phyloP scores from a whole-genome alignment of 257 asterid genomes.

The Solanum sparsipilum region DNA sequence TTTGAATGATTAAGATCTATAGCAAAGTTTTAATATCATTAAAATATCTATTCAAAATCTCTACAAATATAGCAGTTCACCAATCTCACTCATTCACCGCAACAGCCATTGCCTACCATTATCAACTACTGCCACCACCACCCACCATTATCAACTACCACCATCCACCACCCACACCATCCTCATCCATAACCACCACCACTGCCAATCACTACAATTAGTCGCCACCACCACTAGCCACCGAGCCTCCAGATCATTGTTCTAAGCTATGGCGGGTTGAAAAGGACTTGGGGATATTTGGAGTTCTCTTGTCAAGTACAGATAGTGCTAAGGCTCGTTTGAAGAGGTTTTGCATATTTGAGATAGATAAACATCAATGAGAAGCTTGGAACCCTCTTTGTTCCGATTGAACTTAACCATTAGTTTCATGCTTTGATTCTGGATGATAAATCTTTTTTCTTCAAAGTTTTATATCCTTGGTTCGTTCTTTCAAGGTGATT shows the following conservation, averaged over 20 bases:
- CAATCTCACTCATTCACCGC: neutral
- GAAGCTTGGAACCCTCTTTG: neutral
- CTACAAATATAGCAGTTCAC: neutral
- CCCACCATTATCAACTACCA: neutral
- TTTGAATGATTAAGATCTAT: neutral
- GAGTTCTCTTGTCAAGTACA: neutral
- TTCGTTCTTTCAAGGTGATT: neutral
- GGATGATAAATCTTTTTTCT: neutral
- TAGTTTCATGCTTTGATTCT: neutral
- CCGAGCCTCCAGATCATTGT: neutral
- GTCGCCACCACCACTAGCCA: neutral
- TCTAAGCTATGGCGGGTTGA: neutral
- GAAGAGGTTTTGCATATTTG: neutral
- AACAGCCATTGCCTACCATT: neutral
- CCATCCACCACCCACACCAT: neutral
- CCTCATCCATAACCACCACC: neutral
- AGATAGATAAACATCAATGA: neutral
- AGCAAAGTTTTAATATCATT: neutral
- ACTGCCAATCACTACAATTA: neutral
- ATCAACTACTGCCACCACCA: neutral
- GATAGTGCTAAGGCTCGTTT: neutral
- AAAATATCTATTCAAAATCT: neutral
- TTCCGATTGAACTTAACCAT: neutral
- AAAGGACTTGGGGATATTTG: neutral
- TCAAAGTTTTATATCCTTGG: neutral